Evolutionary conservation across 352 stramenopile species (phyloP).

Genomic region (Phytopythium mirpurense): DNA sequence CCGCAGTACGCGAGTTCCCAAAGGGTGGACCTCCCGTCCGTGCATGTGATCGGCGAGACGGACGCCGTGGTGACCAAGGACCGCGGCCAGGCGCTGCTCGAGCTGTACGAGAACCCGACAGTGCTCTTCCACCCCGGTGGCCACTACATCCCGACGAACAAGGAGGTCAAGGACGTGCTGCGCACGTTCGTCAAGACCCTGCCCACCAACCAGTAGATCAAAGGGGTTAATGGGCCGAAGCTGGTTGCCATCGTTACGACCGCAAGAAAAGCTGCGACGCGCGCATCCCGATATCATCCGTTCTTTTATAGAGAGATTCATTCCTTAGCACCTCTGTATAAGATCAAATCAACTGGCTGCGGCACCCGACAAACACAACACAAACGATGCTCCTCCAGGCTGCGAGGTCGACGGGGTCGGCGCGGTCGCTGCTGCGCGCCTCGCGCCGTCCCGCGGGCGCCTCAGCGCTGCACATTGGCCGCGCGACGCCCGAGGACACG

Average conservation of each 20-base stretch:
- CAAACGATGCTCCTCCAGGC: too few species aligned
- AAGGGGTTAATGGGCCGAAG: neutral
- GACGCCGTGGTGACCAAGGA: constrained; percentile 56
- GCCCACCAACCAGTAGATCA: neutral
- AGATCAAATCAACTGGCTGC: neutral
- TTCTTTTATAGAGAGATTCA: constrained; percentile 1
- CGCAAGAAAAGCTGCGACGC: neutral
- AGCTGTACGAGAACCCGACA: constrained; percentile 42
- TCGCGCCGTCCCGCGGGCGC: constrained; percentile 10
- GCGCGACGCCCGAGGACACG: constrained; percentile 37
- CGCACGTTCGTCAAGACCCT: constrained; percentile 29
- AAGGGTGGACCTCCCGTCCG: constrained; percentile 48
- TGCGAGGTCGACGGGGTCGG: neutral
- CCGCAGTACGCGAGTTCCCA: constrained; percentile 20
- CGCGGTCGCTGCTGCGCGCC: neutral
- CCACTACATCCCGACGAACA: constrained; percentile 81
- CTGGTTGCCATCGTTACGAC: neutral
- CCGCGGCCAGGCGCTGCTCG: constrained; percentile 38
- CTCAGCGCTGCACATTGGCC: constrained; percentile 38
- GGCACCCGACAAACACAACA: neutral
- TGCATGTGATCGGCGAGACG: constrained; percentile 78
- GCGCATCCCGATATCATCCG: neutral
- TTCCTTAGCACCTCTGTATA: neutral
- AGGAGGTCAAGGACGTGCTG: constrained; percentile 66
- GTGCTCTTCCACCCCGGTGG: constrained; percentile 58